Conservation (phyloP, 1,139 yeast genomes). For the Kodamaea plutei region DNA sequence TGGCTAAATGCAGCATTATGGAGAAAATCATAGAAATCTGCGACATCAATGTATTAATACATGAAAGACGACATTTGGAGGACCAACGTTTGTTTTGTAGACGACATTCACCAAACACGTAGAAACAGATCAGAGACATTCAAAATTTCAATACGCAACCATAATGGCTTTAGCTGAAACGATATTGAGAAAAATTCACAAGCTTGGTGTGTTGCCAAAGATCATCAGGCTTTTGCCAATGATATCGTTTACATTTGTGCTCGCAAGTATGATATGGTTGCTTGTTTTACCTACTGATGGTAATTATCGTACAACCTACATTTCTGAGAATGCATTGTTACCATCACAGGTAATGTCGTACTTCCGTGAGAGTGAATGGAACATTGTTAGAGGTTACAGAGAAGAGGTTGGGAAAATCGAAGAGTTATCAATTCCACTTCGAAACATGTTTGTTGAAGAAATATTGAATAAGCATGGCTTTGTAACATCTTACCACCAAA, state of each 20-base stretch:
- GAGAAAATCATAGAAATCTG: not conserved
- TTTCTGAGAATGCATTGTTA: constrained; percentile 94
- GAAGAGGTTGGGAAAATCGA: constrained; percentile 47
- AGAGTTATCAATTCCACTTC: constrained; percentile 25
- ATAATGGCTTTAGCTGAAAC: constrained; percentile 60
- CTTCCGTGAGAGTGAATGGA: constrained; percentile 94
- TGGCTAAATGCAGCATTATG: constrained; percentile 4
- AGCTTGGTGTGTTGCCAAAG: constrained; percentile 57
- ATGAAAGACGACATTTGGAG: too few relatives aligned
- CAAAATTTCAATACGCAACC: too few relatives aligned
- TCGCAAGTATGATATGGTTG: constrained; percentile 66
- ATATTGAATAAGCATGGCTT: constrained; percentile 77
- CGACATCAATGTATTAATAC: too few relatives aligned
- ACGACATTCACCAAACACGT: not conserved
- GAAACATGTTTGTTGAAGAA: constrained; percentile 43
- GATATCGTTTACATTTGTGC: constrained; percentile 55
- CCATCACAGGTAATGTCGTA: constrained; percentile 94
- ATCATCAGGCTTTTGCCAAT: constrained; percentile 54
- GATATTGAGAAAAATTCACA: constrained; percentile 48
- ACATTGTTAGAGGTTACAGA: constrained; percentile 80
- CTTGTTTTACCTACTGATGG: constrained; percentile 75
- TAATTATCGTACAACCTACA: constrained; percentile 75
- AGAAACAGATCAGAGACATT: not conserved
- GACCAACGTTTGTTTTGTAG: too few relatives aligned
- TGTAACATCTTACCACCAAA: constrained; percentile 50